Evolutionary conservation across 148 eudicot genomes (phyloP), one percentile per base, ranked within the genome.

Genomic region (Pharnaceum exiguum): DNA sequence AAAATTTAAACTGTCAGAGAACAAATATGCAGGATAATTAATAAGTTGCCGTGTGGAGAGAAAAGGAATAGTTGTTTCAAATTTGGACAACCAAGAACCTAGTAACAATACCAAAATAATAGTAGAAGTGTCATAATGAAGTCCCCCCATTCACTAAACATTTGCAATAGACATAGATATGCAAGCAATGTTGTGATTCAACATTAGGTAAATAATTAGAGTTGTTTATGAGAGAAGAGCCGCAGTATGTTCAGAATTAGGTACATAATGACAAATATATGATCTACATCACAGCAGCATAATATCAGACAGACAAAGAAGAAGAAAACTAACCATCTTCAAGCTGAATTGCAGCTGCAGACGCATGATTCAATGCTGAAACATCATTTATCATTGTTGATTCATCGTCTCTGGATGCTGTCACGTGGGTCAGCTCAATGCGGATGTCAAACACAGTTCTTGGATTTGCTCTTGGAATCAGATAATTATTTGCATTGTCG

Each of bases 381-480:
- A n/a, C n/a, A n/a, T n/a, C n/a, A 61, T 55, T n/a, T 44, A 45
- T 57, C 38, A 30, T 26, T 4, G 59, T 35, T 62, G 69, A 29
- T 29, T 43, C 38, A 27, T 74, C 73, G 25, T 53, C 63, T 10
- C 59, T 32, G 45, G 10, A 45, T 30, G 60, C 39, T 24, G 15
- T 40, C 26, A 36, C 46, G 25, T 36, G 38, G 63, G 61, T 46
- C 59, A 28, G 44, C 40, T 60, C 79, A 13, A 66, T 23, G 40
- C 77, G 60, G 73, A 28, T 15, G 31, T 40, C 18, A 44, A 82
- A 49, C 39, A 71, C 62, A 25, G 74, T 62, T 52, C 82, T 70
- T 10, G 82, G 84, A 69, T 82, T 84, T 45, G 71, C 74, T 62
- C 91, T 77, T 47, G 77, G 86, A 64, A 67, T 13, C 22, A 65